These are phyloP conservation scores for Pseudisothecium myosuroides DNA, from an alignment of 225 moss, liverwort and hornwort genomes.

Conservation along the genomic window DNA sequence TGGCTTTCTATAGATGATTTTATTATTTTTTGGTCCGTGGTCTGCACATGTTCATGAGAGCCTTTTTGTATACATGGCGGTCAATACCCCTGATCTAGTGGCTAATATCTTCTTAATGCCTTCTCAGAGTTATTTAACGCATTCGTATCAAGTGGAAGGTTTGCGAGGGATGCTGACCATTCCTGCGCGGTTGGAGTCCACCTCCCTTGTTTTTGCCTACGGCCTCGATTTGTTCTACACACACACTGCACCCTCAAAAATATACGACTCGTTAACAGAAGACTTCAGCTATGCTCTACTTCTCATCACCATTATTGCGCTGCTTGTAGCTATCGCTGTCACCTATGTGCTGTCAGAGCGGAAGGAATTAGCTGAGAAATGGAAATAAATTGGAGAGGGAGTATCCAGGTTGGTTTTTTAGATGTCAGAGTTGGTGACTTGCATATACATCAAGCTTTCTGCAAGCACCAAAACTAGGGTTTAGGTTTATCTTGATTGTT, in stretches of 20 bases:
- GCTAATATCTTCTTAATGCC: not conserved
- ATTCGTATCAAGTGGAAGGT: conserved; percentile 72
- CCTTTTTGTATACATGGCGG: not conserved
- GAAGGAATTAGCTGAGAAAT: conserved; percentile 85
- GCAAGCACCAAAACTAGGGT: not conserved
- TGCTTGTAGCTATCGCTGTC: conserved; percentile 74
- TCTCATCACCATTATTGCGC: conserved; percentile 75
- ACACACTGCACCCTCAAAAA: conserved; percentile 79
- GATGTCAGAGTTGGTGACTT: not conserved
- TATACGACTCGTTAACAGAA: conserved; percentile 89
- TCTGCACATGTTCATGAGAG: not conserved
- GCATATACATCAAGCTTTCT: not conserved
- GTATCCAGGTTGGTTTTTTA: not conserved
- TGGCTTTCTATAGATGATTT: not conserved
- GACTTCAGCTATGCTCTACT: conserved; percentile 92
- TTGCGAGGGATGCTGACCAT: conserved; percentile 76
- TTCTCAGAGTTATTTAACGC: conserved; percentile 70
- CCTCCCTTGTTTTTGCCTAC: conserved; percentile 82
- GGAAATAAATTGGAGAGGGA: conserved; percentile 41
- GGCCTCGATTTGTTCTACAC: conserved; percentile 88
- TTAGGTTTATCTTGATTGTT: conserved; percentile 3
- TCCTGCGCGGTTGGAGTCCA: conserved; percentile 82
- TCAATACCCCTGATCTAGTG: not conserved
- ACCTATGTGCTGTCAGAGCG: conserved; percentile 85
- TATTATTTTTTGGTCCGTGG: not conserved